These are phyloP conservation scores for Pontederia paniculata DNA, from an alignment of 176 grass and related monocot genomes.

Conservation along the genomic window DNA sequence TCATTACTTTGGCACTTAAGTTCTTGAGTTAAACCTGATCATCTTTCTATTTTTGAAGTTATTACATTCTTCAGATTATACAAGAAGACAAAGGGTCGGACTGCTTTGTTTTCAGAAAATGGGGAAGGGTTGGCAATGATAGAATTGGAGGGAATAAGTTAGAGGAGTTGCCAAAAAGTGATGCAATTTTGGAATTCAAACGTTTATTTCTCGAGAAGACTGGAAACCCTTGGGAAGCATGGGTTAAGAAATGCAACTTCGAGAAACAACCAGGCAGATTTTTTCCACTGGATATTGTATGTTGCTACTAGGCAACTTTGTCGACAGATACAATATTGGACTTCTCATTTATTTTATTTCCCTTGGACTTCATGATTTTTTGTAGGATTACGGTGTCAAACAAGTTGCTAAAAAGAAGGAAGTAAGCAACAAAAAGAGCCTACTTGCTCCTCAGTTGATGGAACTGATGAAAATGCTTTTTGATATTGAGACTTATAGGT, in stretches of 20 bases:
- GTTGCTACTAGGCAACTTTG: neutral
- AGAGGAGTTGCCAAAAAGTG: constrained; percentile 71
- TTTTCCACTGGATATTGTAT: constrained; percentile 90
- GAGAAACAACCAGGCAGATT: constrained; percentile 71
- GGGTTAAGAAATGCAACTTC: constrained; percentile 70
- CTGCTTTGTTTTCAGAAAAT: constrained; percentile 87
- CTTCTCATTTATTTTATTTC: neutral
- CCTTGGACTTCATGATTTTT: constrained; percentile 12
- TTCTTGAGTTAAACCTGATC: constrained; percentile 13
- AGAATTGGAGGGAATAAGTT: constrained; percentile 75
- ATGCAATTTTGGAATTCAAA: constrained; percentile 85
- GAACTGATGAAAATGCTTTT: constrained; percentile 93
- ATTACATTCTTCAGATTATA: constrained; percentile 90
- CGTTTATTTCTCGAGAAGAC: constrained; percentile 95
- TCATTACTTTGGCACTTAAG: neutral
- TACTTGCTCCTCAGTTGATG: constrained; percentile 66
- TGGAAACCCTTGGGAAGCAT: constrained; percentile 88
- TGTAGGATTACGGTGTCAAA: constrained; percentile 87
- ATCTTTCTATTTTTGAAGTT: constrained; percentile 36
- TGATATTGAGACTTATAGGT: constrained; percentile 90
- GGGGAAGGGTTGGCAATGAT: constrained; percentile 84
- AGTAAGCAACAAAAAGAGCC: constrained; percentile 51
- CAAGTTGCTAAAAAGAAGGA: constrained; percentile 49
- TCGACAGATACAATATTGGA: neutral
- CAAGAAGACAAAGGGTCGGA: constrained; percentile 75